A percentile compares a stretch with the other conserved stretches of the same genome.
Evolutionary conservation across 331 rosid species (phyloP).

Genomic region (Stylosanthes scabra): DNA sequence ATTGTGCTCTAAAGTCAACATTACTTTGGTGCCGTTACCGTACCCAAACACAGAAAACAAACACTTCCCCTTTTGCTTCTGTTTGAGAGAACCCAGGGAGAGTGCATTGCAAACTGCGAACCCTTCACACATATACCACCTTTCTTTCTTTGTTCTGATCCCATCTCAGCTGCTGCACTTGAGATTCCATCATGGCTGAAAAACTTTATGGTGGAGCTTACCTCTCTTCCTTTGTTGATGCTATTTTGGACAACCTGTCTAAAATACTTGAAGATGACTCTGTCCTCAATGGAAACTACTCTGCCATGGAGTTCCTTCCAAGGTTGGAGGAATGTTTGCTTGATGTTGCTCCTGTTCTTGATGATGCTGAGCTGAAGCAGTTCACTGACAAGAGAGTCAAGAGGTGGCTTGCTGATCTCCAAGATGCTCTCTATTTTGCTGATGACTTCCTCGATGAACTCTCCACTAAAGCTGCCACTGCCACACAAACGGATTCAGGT

Average conservation of each 20-base stretch:
- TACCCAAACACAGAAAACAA: too few species aligned
- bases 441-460: constrained; percentile 36
- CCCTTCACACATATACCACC: neutral
- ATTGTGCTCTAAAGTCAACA: too few species aligned
- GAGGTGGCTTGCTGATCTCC: neutral
- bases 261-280: neutral
- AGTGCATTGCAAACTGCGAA: neutral
- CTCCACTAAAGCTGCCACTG: constrained; percentile 6
- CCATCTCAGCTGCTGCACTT: neutral
- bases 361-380: constrained; percentile 30
- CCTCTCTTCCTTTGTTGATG: neutral
- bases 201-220: neutral
- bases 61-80: too few species aligned
- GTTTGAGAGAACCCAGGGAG: too few species aligned
- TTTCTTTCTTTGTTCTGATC: neutral
- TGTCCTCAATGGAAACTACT: neutral
- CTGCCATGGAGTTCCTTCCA: neutral
- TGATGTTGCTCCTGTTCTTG: neutral
- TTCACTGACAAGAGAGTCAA: neutral
- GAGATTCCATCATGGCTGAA: neutral
- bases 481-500: neutral
- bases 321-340: neutral
- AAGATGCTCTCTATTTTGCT: constrained; percentile 3
- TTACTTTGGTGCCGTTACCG: too few species aligned
- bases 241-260: neutral